Base-by-base conservation (phyloP, 768 basidiomycete species). In the Trametes sanguinea region DNA sequence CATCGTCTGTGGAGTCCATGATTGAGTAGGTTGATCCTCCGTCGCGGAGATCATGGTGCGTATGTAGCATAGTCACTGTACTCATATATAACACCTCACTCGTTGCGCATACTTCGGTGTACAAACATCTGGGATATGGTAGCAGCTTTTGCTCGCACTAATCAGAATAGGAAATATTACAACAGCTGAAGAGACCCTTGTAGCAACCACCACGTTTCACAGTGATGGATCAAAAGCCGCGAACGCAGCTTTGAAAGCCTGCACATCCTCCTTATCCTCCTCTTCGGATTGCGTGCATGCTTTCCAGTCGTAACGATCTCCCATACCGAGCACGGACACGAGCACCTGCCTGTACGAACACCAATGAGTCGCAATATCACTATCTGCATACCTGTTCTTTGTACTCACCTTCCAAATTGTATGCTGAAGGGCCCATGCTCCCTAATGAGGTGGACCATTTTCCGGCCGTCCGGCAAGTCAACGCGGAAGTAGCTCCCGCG, bases 261-360 rank as follows among this genome's bases (percentile, higher is more conserved):
- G 77, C 1, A 86, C 92, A 72, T 98, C 96, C 9, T 82, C 85
- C 69, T 79, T 88, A 70, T 98, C 96, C 68, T 94, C 92, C 13
- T 87, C 89, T 61, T 96, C 94, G 8, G 86, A 75, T 64, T 93
- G 82, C 68, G 83, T 79, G 71, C 96, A 99, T 1, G 81, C 83
- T 72, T 94, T 96, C 96, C 96, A 99, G 70, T 98, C 95, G 53
- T 90, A 77, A 50, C 96, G 82, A 17, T 94, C 85, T 1, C 88
- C 87, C 57, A 85, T 83, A 14, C 81, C 86, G 57, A 98, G 70
- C n/a, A 98, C 74, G 39, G 83, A 79, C 5, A 89, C 92, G 46
- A 98, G 71, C 14, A 91, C 93, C 74, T 90, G 86, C 75, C 96
- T 98, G 70, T 22, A 22, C 22, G 22, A 50, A 50, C 29, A 32